Percentiles rank a stretch among this genome's conserved stretches.
These are phyloP conservation scores for Ligustrum vulgare DNA, from an alignment of 257 asterid genomes.

Conservation along the genomic window DNA sequence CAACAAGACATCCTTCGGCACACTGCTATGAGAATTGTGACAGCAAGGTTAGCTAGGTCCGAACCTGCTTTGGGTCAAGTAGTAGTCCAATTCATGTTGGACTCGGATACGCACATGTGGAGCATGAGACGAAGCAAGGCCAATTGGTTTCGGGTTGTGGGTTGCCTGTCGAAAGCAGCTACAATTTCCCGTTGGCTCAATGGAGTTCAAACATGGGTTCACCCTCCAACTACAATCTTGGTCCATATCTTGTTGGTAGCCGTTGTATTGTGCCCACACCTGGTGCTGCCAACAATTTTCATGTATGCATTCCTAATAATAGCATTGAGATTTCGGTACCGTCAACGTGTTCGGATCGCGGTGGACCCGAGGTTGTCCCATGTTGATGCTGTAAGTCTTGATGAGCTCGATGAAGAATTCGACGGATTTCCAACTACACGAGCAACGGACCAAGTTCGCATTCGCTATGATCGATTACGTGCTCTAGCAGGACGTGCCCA, in stretches of 20 bases:
- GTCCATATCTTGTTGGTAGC: conserved; percentile 67
- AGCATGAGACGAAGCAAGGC: conserved; percentile 96
- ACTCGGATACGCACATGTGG: conserved; percentile 82
- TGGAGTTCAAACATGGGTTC: conserved; percentile 64
- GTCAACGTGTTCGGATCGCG: conserved; percentile 50
- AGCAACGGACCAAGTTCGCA: conserved; percentile 52
- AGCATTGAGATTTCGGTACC: conserved; percentile 51
- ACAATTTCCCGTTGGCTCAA: conserved; percentile 65
- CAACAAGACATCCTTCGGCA: conserved; percentile 81
- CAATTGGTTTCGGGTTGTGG: conserved; percentile 80
- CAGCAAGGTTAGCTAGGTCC: conserved; percentile 68
- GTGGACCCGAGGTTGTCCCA: conserved; percentile 67
- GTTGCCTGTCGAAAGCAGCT: conserved; percentile 75
- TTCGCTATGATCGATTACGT: conserved; percentile 69
- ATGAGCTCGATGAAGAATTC: conserved; percentile 84
- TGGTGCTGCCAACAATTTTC: conserved; percentile 60
- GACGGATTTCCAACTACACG: conserved; percentile 74
- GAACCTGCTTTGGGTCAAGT: conserved; percentile 85
- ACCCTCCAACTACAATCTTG: conserved; percentile 66
- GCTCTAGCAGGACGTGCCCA: conserved; percentile 89
- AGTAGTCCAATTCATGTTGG: conserved; percentile 88
- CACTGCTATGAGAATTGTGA: conserved; percentile 74
- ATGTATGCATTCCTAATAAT: conserved; percentile 73
- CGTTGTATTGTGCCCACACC: conserved; percentile 69
- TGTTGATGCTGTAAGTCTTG: conserved; percentile 63